Evolutionary conservation across 768 basidiomycete genomes (phyloP), one percentile per base, ranked within the genome.

Genomic region (Leucogyrophana mollusca): DNA sequence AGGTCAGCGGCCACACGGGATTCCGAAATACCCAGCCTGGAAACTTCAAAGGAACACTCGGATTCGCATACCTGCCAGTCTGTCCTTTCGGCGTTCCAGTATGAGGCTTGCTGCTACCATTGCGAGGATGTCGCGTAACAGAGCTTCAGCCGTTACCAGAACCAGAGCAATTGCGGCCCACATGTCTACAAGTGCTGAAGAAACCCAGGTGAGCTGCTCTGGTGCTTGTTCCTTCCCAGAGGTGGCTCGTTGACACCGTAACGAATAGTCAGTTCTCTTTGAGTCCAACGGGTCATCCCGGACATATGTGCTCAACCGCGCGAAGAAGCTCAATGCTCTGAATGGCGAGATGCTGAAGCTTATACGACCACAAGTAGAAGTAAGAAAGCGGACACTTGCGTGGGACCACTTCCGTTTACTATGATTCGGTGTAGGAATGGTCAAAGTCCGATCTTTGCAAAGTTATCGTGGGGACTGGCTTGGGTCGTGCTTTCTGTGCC

Each of bases 401-500:
- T 38, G 18, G 27, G 27, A 34, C 21, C 13, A 30, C 13, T 35
- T 42, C 50, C 53, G 46, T 40, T 20, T 50, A 49, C 45, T 52
- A 22, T 30, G n/a, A 14, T 36, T 20, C 37, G 7, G 20, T 50
- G 18, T 51, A 92, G 90, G 80, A 82, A 73, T 92, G 90, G 88
- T 75, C 78, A 50, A 67, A 75, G 27, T 83, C 89, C 22, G 77
- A 85, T 40, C 74, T 90, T 6, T 83, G 83, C 54, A 77, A 79
- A 46, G 74, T 85, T 22, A 80, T 96, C 49, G 76, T 91, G 30
- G 87, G 85, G 25, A 77, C 78, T 24, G 89, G 88, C 18, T 65
- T 67, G 10, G 87, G 85, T 3, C 74, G 82, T 48, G 90, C 87
- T 10, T 98, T 97, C 62, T 98, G 94, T 58, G 87, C 90, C 5